Percentiles rank a stretch among this genome's conserved stretches.
These are phyloP conservation scores for Penicillium paxilli DNA, from an alignment of 495 filamentous ascomycete species.

Conservation along the genomic window DNA sequence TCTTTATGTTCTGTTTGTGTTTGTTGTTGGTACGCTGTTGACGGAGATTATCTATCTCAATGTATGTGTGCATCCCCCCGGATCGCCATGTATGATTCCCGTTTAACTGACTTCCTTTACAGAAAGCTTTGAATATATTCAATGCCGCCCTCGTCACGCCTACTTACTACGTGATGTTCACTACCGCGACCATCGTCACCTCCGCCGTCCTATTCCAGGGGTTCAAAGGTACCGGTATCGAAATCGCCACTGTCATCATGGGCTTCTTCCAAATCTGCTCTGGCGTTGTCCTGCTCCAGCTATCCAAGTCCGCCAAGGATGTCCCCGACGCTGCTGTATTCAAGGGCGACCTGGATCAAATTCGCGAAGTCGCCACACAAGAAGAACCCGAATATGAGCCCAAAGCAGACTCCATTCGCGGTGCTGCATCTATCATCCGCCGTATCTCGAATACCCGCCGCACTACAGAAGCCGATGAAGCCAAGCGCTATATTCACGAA, in stretches of 20 bases:
- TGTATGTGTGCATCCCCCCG: conserved; percentile 54
- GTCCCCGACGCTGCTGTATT: conserved; percentile 94
- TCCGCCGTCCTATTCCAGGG: conserved; percentile 91
- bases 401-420: conserved; percentile 94
- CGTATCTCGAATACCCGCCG: conserved; percentile 74
- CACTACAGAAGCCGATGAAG: conserved; percentile 80
- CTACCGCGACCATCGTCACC: conserved; percentile 88
- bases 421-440: conserved; percentile 85
- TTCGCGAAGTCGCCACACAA: conserved; percentile 91
- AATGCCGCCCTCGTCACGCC: conserved; percentile 97
- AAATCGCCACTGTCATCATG: conserved; percentile 86
- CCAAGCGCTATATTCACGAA: conserved; percentile 76
- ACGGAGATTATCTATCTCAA: conserved; percentile 96
- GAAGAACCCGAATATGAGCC: conserved; percentile 94
- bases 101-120: conserved; percentile 5
- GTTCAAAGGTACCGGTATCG: conserved; percentile 80
- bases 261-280: conserved; percentile 94
- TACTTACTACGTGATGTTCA: conserved; percentile 98
- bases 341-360: conserved; percentile 89
- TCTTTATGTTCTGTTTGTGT: conserved; percentile 85
- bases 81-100: neutral
- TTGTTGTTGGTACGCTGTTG: conserved; percentile 82
- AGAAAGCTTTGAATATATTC: conserved; percentile 99
- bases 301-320: conserved; percentile 98
- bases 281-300: conserved; percentile 92